A percentile compares a stretch with the other conserved stretches of the same genome.
Conservation (phyloP, 2,329 filamentous ascomycete species). For the Calonectria pseudoturangicola region DNA sequence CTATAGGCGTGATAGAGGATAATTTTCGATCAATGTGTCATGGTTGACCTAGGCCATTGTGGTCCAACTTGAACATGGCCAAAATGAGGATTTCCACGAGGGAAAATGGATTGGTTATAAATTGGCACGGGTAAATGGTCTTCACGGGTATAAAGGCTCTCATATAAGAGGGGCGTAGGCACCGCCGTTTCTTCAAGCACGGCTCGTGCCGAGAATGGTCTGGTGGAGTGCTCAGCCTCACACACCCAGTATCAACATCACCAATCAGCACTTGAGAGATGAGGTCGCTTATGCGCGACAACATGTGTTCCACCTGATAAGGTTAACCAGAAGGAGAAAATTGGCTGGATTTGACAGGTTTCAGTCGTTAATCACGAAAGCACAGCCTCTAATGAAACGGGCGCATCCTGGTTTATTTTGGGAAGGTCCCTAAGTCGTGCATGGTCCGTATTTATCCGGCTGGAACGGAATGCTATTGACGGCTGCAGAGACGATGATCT, state of each 20-base stretch:
- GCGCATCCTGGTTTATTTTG: not conserved
- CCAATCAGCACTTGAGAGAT: not conserved
- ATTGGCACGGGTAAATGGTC: not conserved
- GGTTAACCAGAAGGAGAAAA: too few relatives aligned
- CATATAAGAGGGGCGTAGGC: not conserved
- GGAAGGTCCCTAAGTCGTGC: not conserved
- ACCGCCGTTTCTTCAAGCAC: not conserved
- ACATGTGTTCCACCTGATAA: not conserved
- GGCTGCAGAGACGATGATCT: not conserved
- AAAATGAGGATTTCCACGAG: too few relatives aligned
- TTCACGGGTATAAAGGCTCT: not conserved
- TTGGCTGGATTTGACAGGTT: not conserved
- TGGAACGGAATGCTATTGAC: too few relatives aligned
- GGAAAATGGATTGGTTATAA: too few relatives aligned
- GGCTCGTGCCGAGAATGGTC: not conserved
- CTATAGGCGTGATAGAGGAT: not conserved
- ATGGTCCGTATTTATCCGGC: not conserved
- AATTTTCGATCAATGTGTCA: not conserved
- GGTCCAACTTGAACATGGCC: too few relatives aligned
- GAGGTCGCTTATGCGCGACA: not conserved
- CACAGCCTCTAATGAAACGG: not conserved
- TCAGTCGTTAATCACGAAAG: not conserved
- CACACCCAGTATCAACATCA: too few relatives aligned
- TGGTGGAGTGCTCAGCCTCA: not conserved
- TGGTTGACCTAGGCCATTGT: not conserved